These are phyloP conservation scores for Cercophora scortea DNA, from an alignment of 495 filamentous ascomycete genomes.

Conservation along the genomic window DNA sequence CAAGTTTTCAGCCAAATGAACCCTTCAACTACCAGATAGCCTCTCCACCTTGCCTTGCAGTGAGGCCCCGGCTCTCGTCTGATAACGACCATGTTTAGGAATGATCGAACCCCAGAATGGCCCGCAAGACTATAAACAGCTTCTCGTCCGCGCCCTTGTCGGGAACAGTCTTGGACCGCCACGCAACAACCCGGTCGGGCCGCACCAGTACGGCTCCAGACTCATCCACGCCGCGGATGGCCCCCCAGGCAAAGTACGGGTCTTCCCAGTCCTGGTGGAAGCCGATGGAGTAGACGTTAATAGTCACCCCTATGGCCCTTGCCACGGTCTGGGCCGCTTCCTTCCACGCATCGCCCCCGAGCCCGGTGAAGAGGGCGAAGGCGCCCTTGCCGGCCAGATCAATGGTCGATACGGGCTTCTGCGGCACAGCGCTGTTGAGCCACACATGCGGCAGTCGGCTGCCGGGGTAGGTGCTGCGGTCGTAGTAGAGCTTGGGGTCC, in stretches of 20 bases:
- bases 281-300: slow-evolving; percentile 22
- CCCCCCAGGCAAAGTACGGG: slow-evolving; percentile 16
- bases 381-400: slow-evolving; percentile 21
- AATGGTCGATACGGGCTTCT: slow-evolving; percentile 14
- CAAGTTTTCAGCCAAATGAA: no score
- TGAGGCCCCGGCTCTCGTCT: no score
- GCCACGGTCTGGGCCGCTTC: slow-evolving; percentile 12
- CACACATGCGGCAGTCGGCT: slow-evolving; percentile 23
- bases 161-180: slow-evolving; percentile 11
- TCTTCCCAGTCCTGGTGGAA: slow-evolving; percentile 22
- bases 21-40: no score
- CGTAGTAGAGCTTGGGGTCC: slow-evolving; percentile 9
- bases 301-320: slow-evolving; percentile 4
- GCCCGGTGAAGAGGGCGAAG: slow-evolving; percentile 25
- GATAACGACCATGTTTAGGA: no score
- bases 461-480: slow-evolving; percentile 20
- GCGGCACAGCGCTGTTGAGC: slow-evolving; percentile 18
- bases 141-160: no score
- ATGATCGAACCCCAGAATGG: no score
- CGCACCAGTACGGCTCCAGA: slow-evolving; percentile 26
- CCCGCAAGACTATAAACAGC: no score
- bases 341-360: slow-evolving; percentile 18
- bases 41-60: no score
- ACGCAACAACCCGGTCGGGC: slow-evolving; percentile 30
- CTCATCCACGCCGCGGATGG: slow-evolving; percentile 18